Base-by-base conservation (phyloP, 768 basidiomycete genomes). In the Mycena rosella region DNA sequence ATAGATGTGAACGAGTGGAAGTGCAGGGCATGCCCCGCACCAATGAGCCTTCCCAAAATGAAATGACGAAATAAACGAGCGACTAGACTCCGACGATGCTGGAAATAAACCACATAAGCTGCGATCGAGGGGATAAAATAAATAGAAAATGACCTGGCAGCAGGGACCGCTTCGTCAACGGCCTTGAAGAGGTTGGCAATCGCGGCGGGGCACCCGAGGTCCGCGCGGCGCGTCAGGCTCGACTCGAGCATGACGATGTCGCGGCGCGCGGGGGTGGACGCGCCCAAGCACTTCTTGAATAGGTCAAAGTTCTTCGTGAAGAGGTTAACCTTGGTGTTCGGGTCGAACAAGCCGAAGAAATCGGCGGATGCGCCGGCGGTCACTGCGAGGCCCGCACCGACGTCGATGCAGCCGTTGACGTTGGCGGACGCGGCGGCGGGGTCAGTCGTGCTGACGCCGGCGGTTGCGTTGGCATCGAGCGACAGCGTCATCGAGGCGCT, bases 321-420 rank as follows among this genome's bases (percentile, higher is more conserved):
- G 32, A 85, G 66, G 10, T 74, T 58, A 14, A 82, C 72, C 47
- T 56, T 52, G 0, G 77, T 79, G 24, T 54, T 74, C 17, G 68
- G 65, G 60, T 81, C 74, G 73, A 85, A 84, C 1, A 86, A 62
- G 7, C 76, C 76, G 64, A 84, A 84, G 74, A 86, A 83, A 30
- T 71, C 64, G 7, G 75, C 82, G 42, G 78, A 71, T 5, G 83
- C 84, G 2, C 82, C 82, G 22, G 79, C 81, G 63, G 80, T 82
- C 38, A 83, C 80, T 49, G 75, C 74, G 30, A 85, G 60, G 0
- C 71, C 79, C 0, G 79, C 76, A 29, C 70, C 73, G 44, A 82
- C 68, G n/a, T 78, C 76, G 44, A 83, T 68, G 73, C 84, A 83
- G 0, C 82, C 83, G 38, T 66, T 69, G 54, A 75, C 69, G 38